Evolutionary conservation across 352 stramenopile species (phyloP), one percentile per base, ranked within the genome.

Genomic region (Phytophthora sansomeana): DNA sequence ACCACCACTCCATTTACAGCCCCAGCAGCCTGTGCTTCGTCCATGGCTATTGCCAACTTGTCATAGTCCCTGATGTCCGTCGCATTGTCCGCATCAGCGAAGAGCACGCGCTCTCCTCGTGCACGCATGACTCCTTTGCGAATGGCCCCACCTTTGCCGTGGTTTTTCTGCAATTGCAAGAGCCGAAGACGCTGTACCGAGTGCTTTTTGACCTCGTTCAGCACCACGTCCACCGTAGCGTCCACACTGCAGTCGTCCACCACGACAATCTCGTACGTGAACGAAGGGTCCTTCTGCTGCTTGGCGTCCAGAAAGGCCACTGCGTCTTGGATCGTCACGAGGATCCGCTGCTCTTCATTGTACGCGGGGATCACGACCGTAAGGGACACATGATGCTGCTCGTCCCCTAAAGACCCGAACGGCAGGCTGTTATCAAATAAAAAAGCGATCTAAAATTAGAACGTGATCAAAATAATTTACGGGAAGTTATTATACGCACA

Each of bases 341-440:
- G 71, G 61, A 99, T 92, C 32, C 96, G 85, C 36, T 98, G 74
- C 68, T 97, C 67, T 67, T 99, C 96, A 64, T 99, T 98, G 79
- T 96, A 98, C 26, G 96, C 96, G 13, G 96, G 96, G 33, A 99
- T 89, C 44, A 99, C 83, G 17, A 99, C 83, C 11, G 89, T 97
- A 29, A 99, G 69, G 46, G 87, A 81, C 28, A 86, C 60, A 26
- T 77, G 69, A 1, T 85, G 51, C 26, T 63, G 49, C 38, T 90
- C 82, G 46, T 93, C 79, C 0, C 81, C 64, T 29, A 94, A 62
- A 29, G 83, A 92, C 5, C 65, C 78, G 54, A 94, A 94, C 57
- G 65, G 52, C 19, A 71, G 67, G 16, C 80, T 93, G 24, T 1
- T 24, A 24, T 24, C 8, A 57, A 32, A 13, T 16, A 73, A 48